Evolutionary conservation across 225 moss, liverwort and hornwort genomes (phyloP).

Genomic region (Sphagnum tenellum): DNA sequence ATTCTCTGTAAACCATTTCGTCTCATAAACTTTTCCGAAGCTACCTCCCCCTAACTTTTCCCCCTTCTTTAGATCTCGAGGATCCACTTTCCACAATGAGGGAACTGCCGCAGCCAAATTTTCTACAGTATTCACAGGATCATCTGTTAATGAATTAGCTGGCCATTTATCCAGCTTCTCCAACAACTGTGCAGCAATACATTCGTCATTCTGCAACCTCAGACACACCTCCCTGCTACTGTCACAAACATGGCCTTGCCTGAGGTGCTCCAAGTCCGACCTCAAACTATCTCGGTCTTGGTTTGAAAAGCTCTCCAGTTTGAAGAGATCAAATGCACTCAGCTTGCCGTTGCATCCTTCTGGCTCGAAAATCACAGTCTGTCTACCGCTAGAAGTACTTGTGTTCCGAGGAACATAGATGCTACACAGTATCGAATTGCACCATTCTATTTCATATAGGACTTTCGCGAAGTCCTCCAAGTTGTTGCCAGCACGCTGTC

Average conservation of each 20-base stretch:
- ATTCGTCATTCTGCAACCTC: background rate
- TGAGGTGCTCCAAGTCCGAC: background rate
- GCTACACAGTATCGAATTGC: no score
- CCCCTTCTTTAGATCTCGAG: background rate
- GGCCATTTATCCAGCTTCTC: constrained; percentile 8
- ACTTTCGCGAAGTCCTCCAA: no score
- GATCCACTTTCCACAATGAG: constrained; percentile 5
- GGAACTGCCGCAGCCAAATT: constrained; percentile 3
- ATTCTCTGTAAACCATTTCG: constrained; percentile 4
- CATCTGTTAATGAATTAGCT: background rate
- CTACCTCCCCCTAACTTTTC: background rate
- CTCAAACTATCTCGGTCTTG: constrained; percentile 6
- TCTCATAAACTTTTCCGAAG: constrained; percentile 6
- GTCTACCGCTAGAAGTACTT: no score
- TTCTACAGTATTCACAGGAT: no score
- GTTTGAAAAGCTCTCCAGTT: constrained; percentile 1
- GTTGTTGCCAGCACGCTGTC: no score
- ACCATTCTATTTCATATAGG: no score
- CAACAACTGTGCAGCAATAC: constrained; percentile 8
- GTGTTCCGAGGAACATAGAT: no score
- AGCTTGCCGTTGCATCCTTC: no score
- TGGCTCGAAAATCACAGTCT: no score
- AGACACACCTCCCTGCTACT: constrained; percentile 4
- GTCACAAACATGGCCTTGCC: constrained; percentile 7
- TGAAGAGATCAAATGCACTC: no score